Base-by-base conservation (phyloP, 1,284 basidiomycete species). In the Cutaneotrichosporon sp. region DNA sequence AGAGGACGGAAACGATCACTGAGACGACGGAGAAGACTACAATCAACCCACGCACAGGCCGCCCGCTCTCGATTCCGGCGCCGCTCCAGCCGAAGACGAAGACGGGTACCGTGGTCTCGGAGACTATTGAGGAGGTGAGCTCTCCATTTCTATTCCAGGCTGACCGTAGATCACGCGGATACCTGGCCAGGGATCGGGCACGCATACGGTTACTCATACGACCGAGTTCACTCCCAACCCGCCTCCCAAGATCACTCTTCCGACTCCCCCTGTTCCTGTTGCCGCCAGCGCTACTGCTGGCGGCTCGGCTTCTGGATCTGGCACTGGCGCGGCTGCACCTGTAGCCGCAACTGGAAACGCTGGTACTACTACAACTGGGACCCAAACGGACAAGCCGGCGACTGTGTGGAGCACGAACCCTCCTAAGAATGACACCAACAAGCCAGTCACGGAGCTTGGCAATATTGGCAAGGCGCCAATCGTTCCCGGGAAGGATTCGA, bases 71-170 rank as follows among this genome's bases (percentile, higher is more conserved):
- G 6, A 60, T 72, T 6, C 73, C 74, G 30, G 61, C 67, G 18
- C 42, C 42, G 9, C 42, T 46, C 42, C 67, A 5, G 67, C 63
- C 53, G 42, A 61, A 46, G 42, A 46, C 53, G 42, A 61, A 46
- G 42, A 46, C 53, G 22, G 56, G 47, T 26, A 71, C 72, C 21
- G 56, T 74, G 21, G 67, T 77, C 31, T 60, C 72, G 50, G 76
- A 77, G 63, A 74, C 75, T 56, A 69, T 72, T 40, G 72, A 75
- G 63, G 76, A 78, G 69, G 73, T 74, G 30, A 32, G 60, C 47
- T 26, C 9, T 21, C n/a, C 7, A 13, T 11, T 14, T 5, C 8
- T 8, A 4, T 13, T 2, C 21, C 10, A 4, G 30, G 11, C 26
- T 46, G 56, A 58, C 62, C 14, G 10, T 21, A 58, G 56, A 40